These are phyloP conservation scores for Fusarium oxysporum DNA, from an alignment of 2,329 filamentous ascomycete species.

Conservation along the genomic window DNA sequence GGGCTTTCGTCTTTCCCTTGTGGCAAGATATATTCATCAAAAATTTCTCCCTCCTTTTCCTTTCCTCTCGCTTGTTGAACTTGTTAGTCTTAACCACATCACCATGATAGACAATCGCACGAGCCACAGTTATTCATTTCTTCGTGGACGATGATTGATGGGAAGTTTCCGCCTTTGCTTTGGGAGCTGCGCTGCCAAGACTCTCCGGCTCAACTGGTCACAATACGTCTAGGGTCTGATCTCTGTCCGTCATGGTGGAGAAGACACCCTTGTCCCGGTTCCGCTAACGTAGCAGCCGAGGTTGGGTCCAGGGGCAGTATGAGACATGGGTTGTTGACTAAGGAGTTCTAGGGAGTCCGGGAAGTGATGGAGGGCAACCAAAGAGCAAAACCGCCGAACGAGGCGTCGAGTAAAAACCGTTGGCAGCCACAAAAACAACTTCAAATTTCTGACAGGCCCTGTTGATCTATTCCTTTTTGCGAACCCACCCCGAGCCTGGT, in stretches of 20 bases:
- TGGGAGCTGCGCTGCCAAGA: constrained; percentile 31
- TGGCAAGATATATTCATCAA: neutral
- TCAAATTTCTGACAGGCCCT: constrained; percentile 36
- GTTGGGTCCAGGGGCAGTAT: constrained; percentile 26
- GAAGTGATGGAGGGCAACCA: constrained; percentile 15
- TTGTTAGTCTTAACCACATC: neutral
- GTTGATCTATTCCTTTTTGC: constrained; percentile 42
- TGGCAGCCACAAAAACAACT: constrained; percentile 32
- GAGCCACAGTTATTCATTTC: constrained; percentile 29
- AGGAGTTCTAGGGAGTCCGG: constrained; percentile 1
- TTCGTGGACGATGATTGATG: constrained; percentile 33
- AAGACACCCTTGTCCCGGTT: constrained; percentile 25
- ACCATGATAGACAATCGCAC: constrained; percentile 7
- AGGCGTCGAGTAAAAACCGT: constrained; percentile 32
- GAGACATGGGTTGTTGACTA: constrained; percentile 11
- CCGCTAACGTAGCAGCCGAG: constrained; percentile 35
- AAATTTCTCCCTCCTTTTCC: neutral
- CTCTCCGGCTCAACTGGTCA: constrained; percentile 26
- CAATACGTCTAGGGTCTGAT: constrained; percentile 25
- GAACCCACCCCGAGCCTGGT: constrained; percentile 33
- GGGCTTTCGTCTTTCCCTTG: constrained; percentile 10
- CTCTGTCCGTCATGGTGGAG: constrained; percentile 39
- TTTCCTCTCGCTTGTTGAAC: neutral
- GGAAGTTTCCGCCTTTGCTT: constrained; percentile 26
- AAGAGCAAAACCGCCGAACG: constrained; percentile 26